phyloP scores from a whole-genome alignment of 2,329 filamentous ascomycete species.

The Epichloe festucae region DNA sequence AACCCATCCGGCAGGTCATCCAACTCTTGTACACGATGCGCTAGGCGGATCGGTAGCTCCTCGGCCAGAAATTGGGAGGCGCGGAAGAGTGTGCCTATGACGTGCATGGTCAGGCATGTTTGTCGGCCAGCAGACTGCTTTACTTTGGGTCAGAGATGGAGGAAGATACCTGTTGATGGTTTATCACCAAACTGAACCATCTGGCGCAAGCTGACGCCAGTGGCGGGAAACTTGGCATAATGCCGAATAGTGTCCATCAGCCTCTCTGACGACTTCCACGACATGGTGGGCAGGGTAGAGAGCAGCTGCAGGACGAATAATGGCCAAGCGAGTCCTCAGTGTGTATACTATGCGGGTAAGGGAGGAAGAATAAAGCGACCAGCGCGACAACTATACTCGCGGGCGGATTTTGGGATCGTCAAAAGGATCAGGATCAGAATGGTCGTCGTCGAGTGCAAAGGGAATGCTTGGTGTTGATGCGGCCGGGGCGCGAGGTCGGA shows the following conservation, averaged over 20 bases:
- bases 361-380: neutral
- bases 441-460: conserved; percentile 1
- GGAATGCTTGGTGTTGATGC: neutral
- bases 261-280: conserved; percentile 81
- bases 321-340: neutral
- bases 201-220: conserved; percentile 88
- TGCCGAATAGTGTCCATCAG: conserved; percentile 96
- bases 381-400: neutral
- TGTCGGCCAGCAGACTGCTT: conserved; percentile 49
- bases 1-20: conserved; percentile 86
- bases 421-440: neutral
- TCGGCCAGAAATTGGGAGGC: conserved; percentile 97
- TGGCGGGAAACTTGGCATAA: conserved; percentile 94
- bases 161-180: conserved; percentile 67
- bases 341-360: neutral
- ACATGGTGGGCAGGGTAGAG: conserved; percentile 44
- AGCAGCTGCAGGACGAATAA: neutral
- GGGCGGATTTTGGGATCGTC: neutral
- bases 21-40: conserved; percentile 91
- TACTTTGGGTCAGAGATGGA: conserved; percentile 40
- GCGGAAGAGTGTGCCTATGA: conserved; percentile 78
- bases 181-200: conserved; percentile 98
- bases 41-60: conserved; percentile 90
- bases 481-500: conserved; percentile 7
- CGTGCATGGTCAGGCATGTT: conserved; percentile 5